Conservation (phyloP, 163 green algal genomes). For the Scenedesmus sp. region DNA sequence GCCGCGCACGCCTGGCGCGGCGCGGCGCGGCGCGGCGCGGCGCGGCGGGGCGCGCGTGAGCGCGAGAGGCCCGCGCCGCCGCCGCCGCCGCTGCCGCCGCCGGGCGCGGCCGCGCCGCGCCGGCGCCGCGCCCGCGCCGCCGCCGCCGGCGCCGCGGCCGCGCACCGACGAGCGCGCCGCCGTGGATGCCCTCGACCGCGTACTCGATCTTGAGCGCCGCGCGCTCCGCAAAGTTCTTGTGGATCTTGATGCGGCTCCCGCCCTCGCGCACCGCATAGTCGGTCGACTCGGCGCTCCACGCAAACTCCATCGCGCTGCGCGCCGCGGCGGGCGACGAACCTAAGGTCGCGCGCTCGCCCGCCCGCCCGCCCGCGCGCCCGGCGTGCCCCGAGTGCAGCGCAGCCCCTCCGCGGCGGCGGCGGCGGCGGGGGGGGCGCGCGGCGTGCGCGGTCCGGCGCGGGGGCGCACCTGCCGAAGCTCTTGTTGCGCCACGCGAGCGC, state of each 20-base stretch:
- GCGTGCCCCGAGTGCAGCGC: background rate
- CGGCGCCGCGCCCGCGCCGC: no score
- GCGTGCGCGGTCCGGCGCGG: no score
- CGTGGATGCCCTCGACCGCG: slow-evolving; percentile 87
- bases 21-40: no score
- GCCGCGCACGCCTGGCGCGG: slow-evolving; percentile 68
- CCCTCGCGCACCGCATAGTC: slow-evolving; percentile 85
- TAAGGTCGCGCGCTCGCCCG: slow-evolving; percentile 47
- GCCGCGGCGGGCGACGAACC: no score
- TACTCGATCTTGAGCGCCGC: slow-evolving; percentile 83
- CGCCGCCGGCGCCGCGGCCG: background rate
- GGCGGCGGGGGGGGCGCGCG: no score
- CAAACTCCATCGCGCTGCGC: slow-evolving; percentile 85
- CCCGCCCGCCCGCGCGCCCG: background rate
- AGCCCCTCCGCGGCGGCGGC: no score
- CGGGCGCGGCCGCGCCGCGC: background rate
- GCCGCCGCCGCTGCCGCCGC: background rate
- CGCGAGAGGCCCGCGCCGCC: background rate
- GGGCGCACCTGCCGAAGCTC: slow-evolving; percentile 82
- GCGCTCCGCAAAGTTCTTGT: slow-evolving; percentile 95
- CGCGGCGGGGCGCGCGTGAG: no score
- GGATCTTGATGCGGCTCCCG: slow-evolving; percentile 85
- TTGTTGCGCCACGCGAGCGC: slow-evolving; percentile 99
- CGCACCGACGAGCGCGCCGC: slow-evolving; percentile 82
- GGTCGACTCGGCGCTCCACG: slow-evolving; percentile 91